These are phyloP conservation scores for Akanthomyces dipterigenus DNA, from an alignment of 2,329 filamentous ascomycete genomes.

Conservation along the genomic window DNA sequence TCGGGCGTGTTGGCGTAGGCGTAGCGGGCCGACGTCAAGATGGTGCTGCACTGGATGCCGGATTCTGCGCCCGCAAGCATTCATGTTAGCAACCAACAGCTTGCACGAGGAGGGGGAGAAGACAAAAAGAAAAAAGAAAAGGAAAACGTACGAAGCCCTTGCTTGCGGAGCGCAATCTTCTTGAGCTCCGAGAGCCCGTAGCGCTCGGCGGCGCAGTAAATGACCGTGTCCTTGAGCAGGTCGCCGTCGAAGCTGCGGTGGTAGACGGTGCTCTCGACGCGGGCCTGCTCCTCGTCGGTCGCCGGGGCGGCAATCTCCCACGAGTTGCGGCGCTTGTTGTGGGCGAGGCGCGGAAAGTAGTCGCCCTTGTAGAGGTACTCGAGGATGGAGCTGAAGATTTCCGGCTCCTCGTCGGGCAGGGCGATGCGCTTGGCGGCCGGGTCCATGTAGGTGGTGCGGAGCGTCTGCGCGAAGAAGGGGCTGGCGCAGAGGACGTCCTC, in stretches of 20 bases:
- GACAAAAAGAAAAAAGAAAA: no score
- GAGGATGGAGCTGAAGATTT: constrained; percentile 83
- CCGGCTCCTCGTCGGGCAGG: constrained; percentile 78
- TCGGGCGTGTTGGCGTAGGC: constrained; percentile 87
- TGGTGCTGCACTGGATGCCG: constrained; percentile 77
- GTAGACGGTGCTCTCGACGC: constrained; percentile 60
- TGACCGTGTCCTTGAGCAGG: constrained; percentile 79
- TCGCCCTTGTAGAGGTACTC: constrained; percentile 94
- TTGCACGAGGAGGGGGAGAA: background rate
- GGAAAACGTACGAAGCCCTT: constrained; percentile 62
- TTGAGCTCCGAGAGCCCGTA: constrained; percentile 82
- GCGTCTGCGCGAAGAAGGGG: constrained; percentile 59
- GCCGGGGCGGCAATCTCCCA: constrained; percentile 69
- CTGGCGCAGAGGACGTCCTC: constrained; percentile 76
- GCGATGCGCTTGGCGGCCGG: constrained; percentile 58
- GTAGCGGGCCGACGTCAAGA: constrained; percentile 79
- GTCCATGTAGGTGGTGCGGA: constrained; percentile 30
- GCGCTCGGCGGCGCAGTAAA: constrained; percentile 83
- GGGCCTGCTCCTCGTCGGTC: constrained; percentile 35
- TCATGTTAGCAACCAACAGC: background rate
- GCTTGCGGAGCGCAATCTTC: constrained; percentile 77
- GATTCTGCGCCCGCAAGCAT: constrained; percentile 43
- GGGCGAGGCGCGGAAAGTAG: constrained; percentile 76
- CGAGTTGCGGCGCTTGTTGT: constrained; percentile 72
- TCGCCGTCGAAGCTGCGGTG: constrained; percentile 57